Conservation (phyloP, 495 filamentous ascomycete species). For the Aspergillus asperescens region DNA sequence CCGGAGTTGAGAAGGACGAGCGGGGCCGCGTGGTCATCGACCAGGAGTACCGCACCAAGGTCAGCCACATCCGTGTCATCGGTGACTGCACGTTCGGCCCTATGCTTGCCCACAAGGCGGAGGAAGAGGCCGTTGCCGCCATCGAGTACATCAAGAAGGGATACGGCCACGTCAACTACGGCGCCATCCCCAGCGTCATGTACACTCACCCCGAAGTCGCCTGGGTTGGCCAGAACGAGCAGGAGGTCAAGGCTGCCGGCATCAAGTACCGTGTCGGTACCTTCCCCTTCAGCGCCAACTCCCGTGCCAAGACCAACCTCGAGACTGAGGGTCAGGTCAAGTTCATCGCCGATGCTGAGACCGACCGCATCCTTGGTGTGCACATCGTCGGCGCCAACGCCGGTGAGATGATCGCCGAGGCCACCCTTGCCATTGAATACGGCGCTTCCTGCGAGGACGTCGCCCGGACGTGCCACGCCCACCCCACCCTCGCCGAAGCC, state of each 20-base stretch:
- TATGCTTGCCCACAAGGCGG: constrained; percentile 99
- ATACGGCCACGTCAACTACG: constrained; percentile 98
- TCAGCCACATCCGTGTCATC: constrained; percentile 92
- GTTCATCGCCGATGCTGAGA: constrained; percentile 95
- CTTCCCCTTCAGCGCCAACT: constrained; percentile 98
- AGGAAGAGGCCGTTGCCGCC: constrained; percentile 92
- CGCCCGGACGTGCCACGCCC: constrained; percentile 90
- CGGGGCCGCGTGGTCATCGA: constrained; percentile 93
- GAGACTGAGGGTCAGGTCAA: constrained; percentile 96
- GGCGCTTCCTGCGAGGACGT: constrained; percentile 94
- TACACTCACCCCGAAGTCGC: constrained; percentile 98
- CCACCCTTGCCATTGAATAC: constrained; percentile 91
- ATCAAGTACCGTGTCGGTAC: constrained; percentile 85
- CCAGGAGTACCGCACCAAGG: constrained; percentile 95
- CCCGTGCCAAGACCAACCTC: constrained; percentile 95
- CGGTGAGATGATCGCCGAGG: constrained; percentile 99
- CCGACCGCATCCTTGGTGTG: constrained; percentile 87
- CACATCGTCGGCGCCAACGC: constrained; percentile 96
- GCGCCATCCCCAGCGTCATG: constrained; percentile 96
- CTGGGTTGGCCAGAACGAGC: constrained; percentile 97
- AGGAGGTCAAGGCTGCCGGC: constrained; percentile 83
- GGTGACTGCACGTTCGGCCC: constrained; percentile 97
- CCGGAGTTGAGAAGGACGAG: constrained; percentile 91
- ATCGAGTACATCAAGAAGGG: constrained; percentile 97
- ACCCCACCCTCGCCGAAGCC: constrained; percentile 93